Base-by-base conservation (phyloP, 371 early-diverging fungal species). In the Rhizopus sp. region DNA sequence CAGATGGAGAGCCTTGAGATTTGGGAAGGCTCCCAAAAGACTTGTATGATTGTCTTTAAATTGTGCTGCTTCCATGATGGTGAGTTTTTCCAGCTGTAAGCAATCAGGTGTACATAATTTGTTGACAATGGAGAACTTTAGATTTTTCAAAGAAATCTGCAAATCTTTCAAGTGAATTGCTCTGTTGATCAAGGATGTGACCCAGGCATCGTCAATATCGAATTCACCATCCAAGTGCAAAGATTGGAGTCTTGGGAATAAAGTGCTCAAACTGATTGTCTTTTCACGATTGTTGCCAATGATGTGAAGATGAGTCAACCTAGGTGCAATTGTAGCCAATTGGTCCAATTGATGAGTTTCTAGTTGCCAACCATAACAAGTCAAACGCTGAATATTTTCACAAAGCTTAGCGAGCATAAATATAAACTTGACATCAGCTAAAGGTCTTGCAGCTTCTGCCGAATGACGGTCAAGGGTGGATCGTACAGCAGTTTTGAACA, bases 291-390 rank as follows among this genome's bases (percentile, higher is more conserved):
- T 63, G 10, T 53, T 40, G 5, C 79, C 76, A 40, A 78, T 67
- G 4, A 78, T 44, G 3, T 51, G n/a, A 13, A 78, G 45, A 0
- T 48, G 38, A 4, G 42, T 35, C 1, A 78, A 37, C 1, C 53
- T 50, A 4, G 37, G 52, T 4, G 68, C 50, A 0, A 49, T 40
- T 0, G 50, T 55, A 5, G 57, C 60, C 0, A 77, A 13, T 12
- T 12, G 23, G 9, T 76, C 73, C 10, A 77, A 44, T 13, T 66
- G 42, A 5, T 8, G 7, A 4, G 66, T 54, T 0, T 62, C 38
- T 0, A 80, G 12, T 0, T 55, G 15, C 71, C 73, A 74, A 3
- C 81, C 81, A 53, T 80, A 80, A 12, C 75, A 63, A 7, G 65
- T 60, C 6, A 77, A 33, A 3, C 45, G 33, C n/a, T 50, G 52